Base-by-base conservation (phyloP, 192 early-diverging fungal species). In the Backusella tarrabulga region DNA sequence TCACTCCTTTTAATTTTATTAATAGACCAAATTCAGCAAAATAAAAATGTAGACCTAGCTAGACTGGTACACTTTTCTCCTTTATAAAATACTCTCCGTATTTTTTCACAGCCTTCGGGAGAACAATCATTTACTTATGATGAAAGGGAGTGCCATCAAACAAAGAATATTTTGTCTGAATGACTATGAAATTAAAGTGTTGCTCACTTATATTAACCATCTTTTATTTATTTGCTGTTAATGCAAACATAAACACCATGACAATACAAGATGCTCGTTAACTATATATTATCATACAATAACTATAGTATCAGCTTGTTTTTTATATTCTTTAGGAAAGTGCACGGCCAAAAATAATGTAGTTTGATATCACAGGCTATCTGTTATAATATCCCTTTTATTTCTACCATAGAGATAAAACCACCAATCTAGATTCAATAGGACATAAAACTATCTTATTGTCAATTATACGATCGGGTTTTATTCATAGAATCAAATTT, bases 21-120 rank as follows among this genome's bases (percentile, higher is more conserved):
- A 63, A 63, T 63, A 63, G 56, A 63, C 23, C 56, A 63, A 63
- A 63, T 63, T 63, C 56, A 63, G 56, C 56, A 63, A 63, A 63
- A 63, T 63, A 63, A 63, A 63, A 63, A 63, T 63, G 56, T 29
- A 63, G 12, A 63, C 26, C 56, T 63, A 63, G 56, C 56, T 63
- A 63, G 56, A 63, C 21, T 63, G 21, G 23, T 63, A 29, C 26
- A 63, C 12, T 63, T 63, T 50, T 63, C 56, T 63, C 56, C 56
- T 63, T 63, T 63, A 26, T 63, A 63, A 29, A 29, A 12, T 26
- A 63, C 26, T 12, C 56, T 23, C 26, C 56, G 23, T 63, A 29
- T 14, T 63, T 63, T n/a, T 12, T 63, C 56, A 63, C 56, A 63
- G 56, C 56, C 56, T 63, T 63, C 56, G 56, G 56, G 56, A 63